Conservation (phyloP, 768 basidiomycete genomes). For the Jaapia argillacea region DNA sequence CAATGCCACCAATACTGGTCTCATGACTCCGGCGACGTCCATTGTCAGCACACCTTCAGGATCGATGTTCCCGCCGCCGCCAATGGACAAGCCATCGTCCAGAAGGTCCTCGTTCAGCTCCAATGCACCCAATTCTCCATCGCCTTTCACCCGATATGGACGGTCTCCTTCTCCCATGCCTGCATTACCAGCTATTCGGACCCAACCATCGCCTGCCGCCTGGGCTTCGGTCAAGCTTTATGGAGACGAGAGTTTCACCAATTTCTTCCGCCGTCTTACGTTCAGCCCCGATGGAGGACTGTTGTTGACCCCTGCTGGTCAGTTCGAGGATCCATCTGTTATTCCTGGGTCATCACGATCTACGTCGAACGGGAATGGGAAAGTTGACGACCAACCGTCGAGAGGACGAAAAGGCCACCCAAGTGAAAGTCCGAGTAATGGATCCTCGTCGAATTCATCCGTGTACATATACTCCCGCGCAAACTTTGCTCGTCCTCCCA, state of each 20-base stretch:
- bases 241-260: conserved; percentile 90
- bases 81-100: conserved; percentile 56
- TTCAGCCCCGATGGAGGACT: conserved; percentile 95
- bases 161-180: conserved; percentile 88
- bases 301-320: conserved; percentile 90
- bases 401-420: conserved; percentile 54
- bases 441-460: conserved; percentile 34
- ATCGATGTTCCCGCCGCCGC: conserved; percentile 52
- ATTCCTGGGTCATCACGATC: conserved; percentile 23
- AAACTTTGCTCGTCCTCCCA: conserved; percentile 86
- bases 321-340: conserved; percentile 88
- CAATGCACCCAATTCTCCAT: conserved; percentile 69
- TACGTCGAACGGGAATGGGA: conserved; percentile 27
- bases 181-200: conserved; percentile 87
- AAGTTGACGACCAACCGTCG: conserved; percentile 23
- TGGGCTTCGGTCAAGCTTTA: conserved; percentile 78
- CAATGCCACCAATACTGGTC: conserved; percentile 30
- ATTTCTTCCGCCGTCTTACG: conserved; percentile 89
- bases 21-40: conserved; percentile 57
- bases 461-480: conserved; percentile 96
- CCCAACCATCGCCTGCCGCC: conserved; percentile 39
- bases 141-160: conserved; percentile 49
- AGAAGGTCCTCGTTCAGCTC: conserved; percentile 63
- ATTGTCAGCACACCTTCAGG: conserved; percentile 57
- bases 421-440: conserved; percentile 20